Conservation (phyloP, 139 green algal species). For the Closterium sp. region DNA sequence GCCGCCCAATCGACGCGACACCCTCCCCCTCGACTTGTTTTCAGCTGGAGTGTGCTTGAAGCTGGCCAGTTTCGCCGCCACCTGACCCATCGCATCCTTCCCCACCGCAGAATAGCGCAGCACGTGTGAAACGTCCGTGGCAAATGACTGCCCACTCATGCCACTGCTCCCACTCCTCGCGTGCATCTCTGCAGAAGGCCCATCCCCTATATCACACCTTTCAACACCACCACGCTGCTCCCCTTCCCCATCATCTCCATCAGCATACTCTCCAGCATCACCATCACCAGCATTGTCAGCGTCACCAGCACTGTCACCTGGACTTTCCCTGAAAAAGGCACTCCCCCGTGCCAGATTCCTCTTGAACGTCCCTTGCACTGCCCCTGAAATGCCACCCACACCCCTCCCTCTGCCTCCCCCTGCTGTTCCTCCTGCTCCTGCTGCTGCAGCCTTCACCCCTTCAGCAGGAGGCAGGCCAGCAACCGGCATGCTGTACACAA, state of each 20-base stretch:
- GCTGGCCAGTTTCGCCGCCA: background rate
- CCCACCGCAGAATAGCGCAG: background rate
- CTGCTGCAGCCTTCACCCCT: background rate
- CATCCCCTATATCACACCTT: background rate
- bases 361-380: background rate
- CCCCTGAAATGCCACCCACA: background rate
- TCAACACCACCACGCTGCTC: background rate
- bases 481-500: background rate
- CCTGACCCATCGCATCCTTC: background rate
- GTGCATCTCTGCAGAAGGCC: background rate
- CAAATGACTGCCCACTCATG: background rate
- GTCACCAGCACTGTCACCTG: background rate
- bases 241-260: background rate
- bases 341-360: background rate
- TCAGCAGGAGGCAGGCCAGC: background rate
- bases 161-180: background rate
- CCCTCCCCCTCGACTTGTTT: background rate
- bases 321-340: background rate
- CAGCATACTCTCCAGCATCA: background rate
- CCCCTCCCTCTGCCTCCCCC: background rate
- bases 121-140: background rate
- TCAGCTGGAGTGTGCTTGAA: background rate
- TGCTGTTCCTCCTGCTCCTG: background rate
- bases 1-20: background rate
- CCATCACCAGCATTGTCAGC: background rate